These are phyloP conservation scores for Chenopodium album DNA, from an alignment of 148 eudicot genomes.

Conservation along the genomic window DNA sequence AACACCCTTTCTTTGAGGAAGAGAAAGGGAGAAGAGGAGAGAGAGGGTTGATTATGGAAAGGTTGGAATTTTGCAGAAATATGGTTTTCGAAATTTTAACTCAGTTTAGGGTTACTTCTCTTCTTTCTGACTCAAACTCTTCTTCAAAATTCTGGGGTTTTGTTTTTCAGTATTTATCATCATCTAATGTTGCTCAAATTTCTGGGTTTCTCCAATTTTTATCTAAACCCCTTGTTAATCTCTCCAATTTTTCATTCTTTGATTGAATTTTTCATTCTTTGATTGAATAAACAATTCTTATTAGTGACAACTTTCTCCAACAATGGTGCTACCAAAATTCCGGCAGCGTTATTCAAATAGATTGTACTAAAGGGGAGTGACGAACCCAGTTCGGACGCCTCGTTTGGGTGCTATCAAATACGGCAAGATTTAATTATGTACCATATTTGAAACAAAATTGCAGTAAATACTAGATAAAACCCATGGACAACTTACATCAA, in stretches of 20 bases:
- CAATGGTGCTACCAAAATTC: no score
- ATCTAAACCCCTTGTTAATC: background rate
- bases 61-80: background rate
- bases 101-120: slow-evolving; percentile 12
- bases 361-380: no score
- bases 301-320: background rate
- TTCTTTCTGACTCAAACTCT: slow-evolving; percentile 1
- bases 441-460: no score
- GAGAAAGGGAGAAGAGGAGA: no score
- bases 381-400: no score
- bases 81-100: slow-evolving; percentile 18
- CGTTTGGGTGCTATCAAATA: no score
- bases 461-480: no score
- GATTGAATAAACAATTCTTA: background rate
- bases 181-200: slow-evolving; percentile 14
- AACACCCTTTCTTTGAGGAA: no score
- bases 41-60: background rate
- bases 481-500: no score
- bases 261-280: background rate
- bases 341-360: no score
- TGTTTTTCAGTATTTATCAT: slow-evolving; percentile 14
- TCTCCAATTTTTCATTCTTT: slow-evolving; percentile 29
- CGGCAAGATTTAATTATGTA: no score
- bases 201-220: slow-evolving; percentile 26
- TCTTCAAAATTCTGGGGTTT: slow-evolving; percentile 10